Evolutionary conservation across 1,139 yeast species (phyloP), one percentile per base, ranked within the genome.

Genomic region (Blastobotrys arbuscula): DNA sequence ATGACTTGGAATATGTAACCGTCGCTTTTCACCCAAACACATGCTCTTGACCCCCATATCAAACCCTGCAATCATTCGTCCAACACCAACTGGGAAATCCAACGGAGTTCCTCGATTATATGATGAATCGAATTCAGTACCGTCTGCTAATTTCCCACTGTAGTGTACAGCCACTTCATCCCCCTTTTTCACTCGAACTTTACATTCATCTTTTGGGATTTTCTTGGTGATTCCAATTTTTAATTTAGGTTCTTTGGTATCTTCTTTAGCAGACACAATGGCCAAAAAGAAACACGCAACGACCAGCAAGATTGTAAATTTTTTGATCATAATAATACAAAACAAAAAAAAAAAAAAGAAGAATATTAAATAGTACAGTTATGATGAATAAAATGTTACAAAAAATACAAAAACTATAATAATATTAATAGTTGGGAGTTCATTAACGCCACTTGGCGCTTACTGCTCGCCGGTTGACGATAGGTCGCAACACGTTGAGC

Each of bases 21-120:
- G 80, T 62, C 96, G 79, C 70, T 81, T 77, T 67, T 88, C 96
- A 45, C 96, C 96, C 64, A 85, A 74, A 68, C 96, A 88, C 92
- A 86, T 85, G 47, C 82, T 79, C 24, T 72, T 57, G 38, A 87
- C 72, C 39, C 96, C 96, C 66, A 83, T 79, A 55, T 88, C 96
- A 96, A 96, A 88, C 53, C 96, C 96, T 57, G 74, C 66, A 61
- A 88, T 87, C 42, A 88, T 96, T 61, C 78, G 82, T 18, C 92
- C 90, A 33, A 71, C 68, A 43, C 96, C 96, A 50, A 88, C 69
- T 33, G 69, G 71, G 67, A 88, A 87, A 42, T 75, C 69, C 56
- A 88, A 72, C 48, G 96, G 96, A 33, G 69, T 63, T 30, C 79
- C 80, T 62, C 95, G 76, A 41, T 69, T 66, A 53, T 73, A 72